Evolutionary conservation across 116 monocot genomes (phyloP).

Genomic region (Thalassia testudinum): DNA sequence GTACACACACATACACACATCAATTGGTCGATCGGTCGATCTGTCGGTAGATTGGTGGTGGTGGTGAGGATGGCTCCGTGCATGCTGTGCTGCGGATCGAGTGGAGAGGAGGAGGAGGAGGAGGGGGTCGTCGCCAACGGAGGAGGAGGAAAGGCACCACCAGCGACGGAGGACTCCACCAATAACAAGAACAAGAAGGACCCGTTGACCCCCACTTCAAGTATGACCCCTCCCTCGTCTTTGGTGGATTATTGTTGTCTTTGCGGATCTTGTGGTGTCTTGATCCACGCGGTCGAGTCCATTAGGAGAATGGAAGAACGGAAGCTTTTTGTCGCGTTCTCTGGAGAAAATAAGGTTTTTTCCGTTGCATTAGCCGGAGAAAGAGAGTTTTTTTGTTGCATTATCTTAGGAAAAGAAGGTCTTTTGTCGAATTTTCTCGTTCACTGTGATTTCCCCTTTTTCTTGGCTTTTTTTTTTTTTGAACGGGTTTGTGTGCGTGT

Average conservation of each 20-base stretch:
- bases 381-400: no score
- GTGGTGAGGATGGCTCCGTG: slow-evolving; percentile 10
- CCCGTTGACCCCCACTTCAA: no score
- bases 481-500: no score
- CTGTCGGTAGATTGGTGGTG: neutral
- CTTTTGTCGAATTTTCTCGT: no score
- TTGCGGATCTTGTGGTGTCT: neutral
- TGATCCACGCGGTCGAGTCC: neutral
- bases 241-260: neutral
- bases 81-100: slow-evolving; percentile 28
- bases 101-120: slow-evolving; percentile 10
- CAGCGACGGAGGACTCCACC: slow-evolving; percentile 8
- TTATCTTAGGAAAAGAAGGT: no score
- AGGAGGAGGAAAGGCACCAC: neutral
- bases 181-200: no score
- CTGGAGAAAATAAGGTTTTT: no score
- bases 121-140: slow-evolving; percentile 5
- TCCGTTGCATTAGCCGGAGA: no score
- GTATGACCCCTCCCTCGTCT: neutral
- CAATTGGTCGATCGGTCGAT: neutral
- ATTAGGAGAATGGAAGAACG: neutral
- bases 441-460: no score
- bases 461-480: no score
- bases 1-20: neutral
- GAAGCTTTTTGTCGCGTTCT: no score